phyloP scores from a whole-genome alignment of 371 early-diverging fungal species.

The Mucor piriformis region DNA sequence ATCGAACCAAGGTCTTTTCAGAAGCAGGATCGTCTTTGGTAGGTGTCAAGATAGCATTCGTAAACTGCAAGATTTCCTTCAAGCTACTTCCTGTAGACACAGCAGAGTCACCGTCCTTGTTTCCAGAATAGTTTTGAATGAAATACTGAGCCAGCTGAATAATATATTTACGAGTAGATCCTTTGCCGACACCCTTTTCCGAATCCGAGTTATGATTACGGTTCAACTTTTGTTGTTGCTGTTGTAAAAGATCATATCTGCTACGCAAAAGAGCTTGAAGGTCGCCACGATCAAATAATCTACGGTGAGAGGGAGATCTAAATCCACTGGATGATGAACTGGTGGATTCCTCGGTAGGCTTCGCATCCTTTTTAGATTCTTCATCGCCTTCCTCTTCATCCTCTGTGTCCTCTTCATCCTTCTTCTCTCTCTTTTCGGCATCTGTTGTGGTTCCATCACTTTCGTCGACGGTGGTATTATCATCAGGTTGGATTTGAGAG shows the following conservation, averaged over 20 bases:
- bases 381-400: conserved; percentile 18
- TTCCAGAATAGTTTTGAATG: conserved; percentile 19
- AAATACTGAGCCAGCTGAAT: conserved; percentile 38
- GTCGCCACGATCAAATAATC: conserved; percentile 34
- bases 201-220: conserved; percentile 7
- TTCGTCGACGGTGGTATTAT: conserved; percentile 15
- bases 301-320: conserved; percentile 11
- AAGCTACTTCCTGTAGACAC: conserved; percentile 14
- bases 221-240: conserved; percentile 4
- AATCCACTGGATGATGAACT: conserved; percentile 11
- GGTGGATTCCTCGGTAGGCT: background rate
- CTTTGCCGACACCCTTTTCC: conserved; percentile 44
- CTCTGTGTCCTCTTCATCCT: background rate
- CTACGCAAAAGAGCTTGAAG: conserved; percentile 36
- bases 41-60: conserved; percentile 17
- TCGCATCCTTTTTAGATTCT: conserved; percentile 10
- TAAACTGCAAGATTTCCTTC: conserved; percentile 32
- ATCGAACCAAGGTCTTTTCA: conserved; percentile 17
- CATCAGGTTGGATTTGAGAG: background rate
- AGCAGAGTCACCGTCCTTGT: background rate
- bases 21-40: conserved; percentile 15
- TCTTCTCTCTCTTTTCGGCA: conserved; percentile 11
- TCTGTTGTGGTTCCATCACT: conserved; percentile 14
- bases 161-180: conserved; percentile 40
- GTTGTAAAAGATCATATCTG: conserved; percentile 24